Base-by-base conservation (phyloP, 2,329 filamentous ascomycete genomes). In the Epichloe sibirici region DNA sequence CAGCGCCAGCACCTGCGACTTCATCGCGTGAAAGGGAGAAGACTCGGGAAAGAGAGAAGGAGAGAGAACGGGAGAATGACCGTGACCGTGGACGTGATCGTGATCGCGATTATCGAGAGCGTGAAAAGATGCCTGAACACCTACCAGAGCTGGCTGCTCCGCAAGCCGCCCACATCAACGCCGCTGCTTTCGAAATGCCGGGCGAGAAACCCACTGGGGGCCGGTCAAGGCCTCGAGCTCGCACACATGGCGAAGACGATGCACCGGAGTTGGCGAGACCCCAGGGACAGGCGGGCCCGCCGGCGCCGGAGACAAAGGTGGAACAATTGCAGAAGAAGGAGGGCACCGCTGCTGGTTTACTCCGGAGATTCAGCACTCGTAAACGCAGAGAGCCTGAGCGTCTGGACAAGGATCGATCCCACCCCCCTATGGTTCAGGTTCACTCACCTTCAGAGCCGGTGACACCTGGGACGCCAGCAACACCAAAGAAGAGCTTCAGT, bases 221-320 rank as follows among this genome's bases (percentile, higher is more conserved):
- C 45, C 78, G 91, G 55, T 85, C 88, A 37, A 79, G 93, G 48
- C 89, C 90, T 7, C 80, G 93, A 48, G 90, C 93, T 38, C 80
- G 93, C 58, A 97, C 93, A 0, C 91, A 97, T 63, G 93, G 91
- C 15, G 93, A 97, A 67, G 91, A 97, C 57, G 93, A 98, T 53
- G 78, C 88, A 11, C 78, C 83, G 0, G 88, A 95, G 48, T 77
- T 53, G 40, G 58, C 58, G 28, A 69, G 65, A 42, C 31, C 42
- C 48, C 63, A 61, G 31, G 49, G 57, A 1, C 59, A 60, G 25
- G 53, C 56, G 5, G 59, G 63, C 8, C 78, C 59, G 62, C 60
- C 65, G 15, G 75, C 59, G 61, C 78, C 59, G 62, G 77, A 83
- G 28, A 75, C 81, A 23, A 79, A 81, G 35, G 66, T 73, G 21